These are phyloP conservation scores for Penicillium brevicompactum DNA, from an alignment of 2,329 filamentous ascomycete species.

Conservation along the genomic window DNA sequence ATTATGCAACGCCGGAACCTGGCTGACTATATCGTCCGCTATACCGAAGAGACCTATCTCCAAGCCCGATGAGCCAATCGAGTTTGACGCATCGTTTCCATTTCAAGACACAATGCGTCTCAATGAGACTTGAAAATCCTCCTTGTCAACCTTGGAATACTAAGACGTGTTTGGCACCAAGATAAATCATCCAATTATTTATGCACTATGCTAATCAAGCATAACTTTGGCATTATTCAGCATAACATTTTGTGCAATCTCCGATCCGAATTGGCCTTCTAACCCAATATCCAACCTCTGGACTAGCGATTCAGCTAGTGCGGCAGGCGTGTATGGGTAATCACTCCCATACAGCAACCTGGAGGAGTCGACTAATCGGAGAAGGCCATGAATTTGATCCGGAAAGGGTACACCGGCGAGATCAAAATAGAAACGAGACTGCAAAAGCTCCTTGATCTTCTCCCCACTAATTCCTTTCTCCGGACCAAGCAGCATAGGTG, in stretches of 20 bases:
- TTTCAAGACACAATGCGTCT: too few relatives aligned
- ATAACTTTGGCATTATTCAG: constrained; percentile 14
- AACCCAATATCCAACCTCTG: constrained; percentile 45
- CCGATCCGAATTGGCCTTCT: constrained; percentile 6
- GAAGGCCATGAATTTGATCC: constrained; percentile 52
- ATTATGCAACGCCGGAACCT: constrained; percentile 72
- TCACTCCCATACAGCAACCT: constrained; percentile 57
- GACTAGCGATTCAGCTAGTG: constrained; percentile 33
- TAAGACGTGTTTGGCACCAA: too few relatives aligned
- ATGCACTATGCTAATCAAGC: neutral
- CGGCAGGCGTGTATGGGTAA: constrained; percentile 52
- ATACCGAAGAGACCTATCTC: too few relatives aligned
- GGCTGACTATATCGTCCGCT: constrained; percentile 53
- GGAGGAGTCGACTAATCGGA: constrained; percentile 46
- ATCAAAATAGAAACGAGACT: constrained; percentile 54
- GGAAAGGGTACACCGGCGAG: constrained; percentile 55
- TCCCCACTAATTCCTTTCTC: constrained; percentile 8
- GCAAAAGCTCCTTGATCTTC: constrained; percentile 17
- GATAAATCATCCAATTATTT: too few relatives aligned
- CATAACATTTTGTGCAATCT: constrained; percentile 3
- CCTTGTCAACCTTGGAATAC: too few relatives aligned
- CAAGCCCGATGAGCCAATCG: too few relatives aligned
- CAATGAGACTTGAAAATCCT: too few relatives aligned
- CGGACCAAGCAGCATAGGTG: neutral
- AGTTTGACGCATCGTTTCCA: too few relatives aligned